Evolutionary conservation across 768 basidiomycete species (phyloP), one percentile per base, ranked within the genome.

Genomic region (Amanita phalloides): DNA sequence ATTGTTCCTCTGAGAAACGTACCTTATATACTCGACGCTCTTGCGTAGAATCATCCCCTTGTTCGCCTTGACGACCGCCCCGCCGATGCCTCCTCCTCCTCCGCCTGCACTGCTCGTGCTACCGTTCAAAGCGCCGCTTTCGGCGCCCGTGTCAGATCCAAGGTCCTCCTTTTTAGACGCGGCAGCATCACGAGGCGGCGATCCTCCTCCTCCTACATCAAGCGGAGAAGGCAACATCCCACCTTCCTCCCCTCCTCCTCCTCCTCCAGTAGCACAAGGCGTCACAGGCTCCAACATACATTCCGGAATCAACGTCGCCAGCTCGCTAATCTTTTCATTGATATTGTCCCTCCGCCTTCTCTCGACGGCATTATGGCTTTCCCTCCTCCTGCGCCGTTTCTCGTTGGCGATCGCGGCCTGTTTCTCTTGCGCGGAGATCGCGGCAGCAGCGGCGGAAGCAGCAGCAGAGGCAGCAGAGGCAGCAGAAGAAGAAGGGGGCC

Each of bases 321-420:
- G 77, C 64, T 96, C 92, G 36, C 79, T 78, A 58, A 96, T 96
- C 66, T 91, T 90, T 69, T 96, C 92, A 66, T 96, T 96, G 65
- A 96, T 96, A 64, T 93, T 94, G 62, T 96, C 92, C 45, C 92
- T 66, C 54, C 92, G 61, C 25, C 92, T 68, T 14, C 92, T 72
- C 70, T 96, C 92, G 57, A 96, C 92, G 2, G 90, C 90, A 58
- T 96, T 96, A 63, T 96, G 92, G 6, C 81, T 84, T 66, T 94
- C 92, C 54, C 92, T 68, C 45, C 92, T 68, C 33, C 89, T 70
- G 2, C 90, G 69, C 2, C 91, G 70, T 64, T 94, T 94, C 68
- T 95, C 92, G 56, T 78, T 79, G n/a, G 84, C 83, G 7, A 87
- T 64, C 14, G 77, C 57, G 5, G 78, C 75, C 56, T 81, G 77